Conservation (phyloP, 768 basidiomycete species). For the Mycena kentingensis region DNA sequence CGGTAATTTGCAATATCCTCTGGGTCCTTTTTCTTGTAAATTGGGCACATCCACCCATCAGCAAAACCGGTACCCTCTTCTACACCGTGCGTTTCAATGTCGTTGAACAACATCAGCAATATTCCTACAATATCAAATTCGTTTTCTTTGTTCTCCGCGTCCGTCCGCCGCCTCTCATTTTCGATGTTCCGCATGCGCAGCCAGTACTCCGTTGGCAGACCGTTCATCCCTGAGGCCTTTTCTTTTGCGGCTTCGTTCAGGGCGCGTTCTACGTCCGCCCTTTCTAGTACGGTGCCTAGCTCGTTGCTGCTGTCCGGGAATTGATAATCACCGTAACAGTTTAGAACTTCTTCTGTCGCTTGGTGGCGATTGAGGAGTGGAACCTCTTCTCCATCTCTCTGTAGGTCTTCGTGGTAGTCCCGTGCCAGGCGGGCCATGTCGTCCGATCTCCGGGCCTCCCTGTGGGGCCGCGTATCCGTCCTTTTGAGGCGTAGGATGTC, state of each 20-base stretch:
- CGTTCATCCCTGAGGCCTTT: background rate
- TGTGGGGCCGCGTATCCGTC: background rate
- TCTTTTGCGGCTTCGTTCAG: background rate
- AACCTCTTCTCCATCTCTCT: background rate
- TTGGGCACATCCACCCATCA: slow-evolving; percentile 21
- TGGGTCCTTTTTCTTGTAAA: background rate
- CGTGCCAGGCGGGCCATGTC: slow-evolving; percentile 3
- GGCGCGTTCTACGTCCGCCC: background rate
- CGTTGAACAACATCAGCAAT: slow-evolving; percentile 3
- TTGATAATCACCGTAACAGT: background rate
- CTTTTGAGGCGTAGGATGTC: background rate
- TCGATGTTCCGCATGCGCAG: background rate
- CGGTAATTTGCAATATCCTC: slow-evolving; percentile 2
- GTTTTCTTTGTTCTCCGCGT: background rate
- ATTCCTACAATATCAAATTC: slow-evolving; percentile 1
- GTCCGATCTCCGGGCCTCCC: background rate
- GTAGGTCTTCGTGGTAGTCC: slow-evolving; percentile 5
- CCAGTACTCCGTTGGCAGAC: background rate
- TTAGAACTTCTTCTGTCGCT: background rate
- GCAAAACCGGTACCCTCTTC: slow-evolving; percentile 6
- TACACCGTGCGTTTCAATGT: slow-evolving; percentile 21
- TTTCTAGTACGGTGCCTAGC: background rate
- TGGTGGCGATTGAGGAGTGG: background rate
- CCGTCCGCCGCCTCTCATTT: background rate
- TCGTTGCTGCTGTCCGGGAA: background rate